phyloP scores from a whole-genome alignment of 805 yeast genomes.

The Sporopachydermia lactativora region DNA sequence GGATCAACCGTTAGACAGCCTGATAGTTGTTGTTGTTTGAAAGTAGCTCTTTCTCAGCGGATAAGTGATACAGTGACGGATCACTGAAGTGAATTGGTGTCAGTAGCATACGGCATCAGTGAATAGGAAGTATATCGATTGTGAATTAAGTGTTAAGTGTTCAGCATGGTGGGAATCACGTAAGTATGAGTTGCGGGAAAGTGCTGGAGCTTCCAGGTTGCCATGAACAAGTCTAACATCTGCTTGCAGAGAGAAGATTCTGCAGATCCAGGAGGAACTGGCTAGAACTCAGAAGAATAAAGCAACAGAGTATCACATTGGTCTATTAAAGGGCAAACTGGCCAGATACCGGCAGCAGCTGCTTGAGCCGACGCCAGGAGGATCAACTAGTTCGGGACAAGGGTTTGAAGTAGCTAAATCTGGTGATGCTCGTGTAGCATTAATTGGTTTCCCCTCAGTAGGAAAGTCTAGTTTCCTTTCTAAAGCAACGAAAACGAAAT shows the following conservation, averaged over 20 bases:
- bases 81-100: no score
- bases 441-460: constrained; percentile 95
- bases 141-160: no score
- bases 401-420: constrained; percentile 92
- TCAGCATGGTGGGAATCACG: not conserved
- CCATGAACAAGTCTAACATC: no score
- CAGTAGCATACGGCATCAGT: no score
- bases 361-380: constrained; percentile 76
- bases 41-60: no score
- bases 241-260: constrained; percentile 53
- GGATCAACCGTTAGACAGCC: no score
- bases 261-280: constrained; percentile 84
- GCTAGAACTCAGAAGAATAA: constrained; percentile 93
- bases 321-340: constrained; percentile 84
- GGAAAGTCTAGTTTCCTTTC: constrained; percentile 88
- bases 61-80: no score
- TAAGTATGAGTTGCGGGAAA: no score
- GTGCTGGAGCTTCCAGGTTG: no score
- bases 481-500: constrained; percentile 73
- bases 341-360: constrained; percentile 88
- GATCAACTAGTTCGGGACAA: constrained; percentile 54
- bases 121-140: no score
- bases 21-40: no score
- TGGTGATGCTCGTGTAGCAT: constrained; percentile 91
- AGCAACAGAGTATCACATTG: constrained; percentile 95